These are phyloP conservation scores for Uncinocarpus reesii DNA, from an alignment of 2,329 filamentous ascomycete genomes.

Conservation along the genomic window DNA sequence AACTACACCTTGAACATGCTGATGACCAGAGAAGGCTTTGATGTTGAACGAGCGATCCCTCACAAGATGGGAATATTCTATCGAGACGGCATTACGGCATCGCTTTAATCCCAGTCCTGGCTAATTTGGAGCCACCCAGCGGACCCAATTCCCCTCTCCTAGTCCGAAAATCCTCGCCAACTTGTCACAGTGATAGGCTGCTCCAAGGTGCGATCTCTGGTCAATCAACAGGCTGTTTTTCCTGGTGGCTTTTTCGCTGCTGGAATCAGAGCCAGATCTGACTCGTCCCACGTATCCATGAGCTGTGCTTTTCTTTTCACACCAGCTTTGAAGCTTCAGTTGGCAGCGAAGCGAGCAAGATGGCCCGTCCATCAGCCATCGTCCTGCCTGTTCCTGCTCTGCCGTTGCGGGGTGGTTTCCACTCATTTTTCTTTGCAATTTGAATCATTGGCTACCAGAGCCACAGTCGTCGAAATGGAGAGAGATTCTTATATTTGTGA, in stretches of 20 bases:
- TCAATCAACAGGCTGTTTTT: neutral
- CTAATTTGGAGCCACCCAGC: neutral
- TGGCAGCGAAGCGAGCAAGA: neutral
- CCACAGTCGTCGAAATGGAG: neutral
- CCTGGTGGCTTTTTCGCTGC: constrained; percentile 4
- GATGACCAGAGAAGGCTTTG: too few relatives aligned
- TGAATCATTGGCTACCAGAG: neutral
- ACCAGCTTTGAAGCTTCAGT: neutral
- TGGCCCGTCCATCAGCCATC: neutral
- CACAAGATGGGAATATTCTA: too few relatives aligned
- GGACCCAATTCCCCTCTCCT: neutral
- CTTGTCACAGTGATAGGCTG: constrained; percentile 3
- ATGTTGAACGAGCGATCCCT: too few relatives aligned
- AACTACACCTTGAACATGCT: too few relatives aligned
- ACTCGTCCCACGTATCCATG: constrained; percentile 11
- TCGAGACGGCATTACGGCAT: neutral
- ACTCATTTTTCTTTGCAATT: too few relatives aligned
- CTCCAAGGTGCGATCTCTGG: neutral
- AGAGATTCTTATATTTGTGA: neutral
- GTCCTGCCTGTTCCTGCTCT: neutral
- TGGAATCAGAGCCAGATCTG: neutral
- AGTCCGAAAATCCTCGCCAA: constrained; percentile 4
- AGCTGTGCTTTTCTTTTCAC: neutral
- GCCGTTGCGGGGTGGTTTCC: too few relatives aligned
- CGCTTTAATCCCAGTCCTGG: neutral